Conservation (phyloP, 257 asterid genomes). For the Solanum corneliomulleri region DNA sequence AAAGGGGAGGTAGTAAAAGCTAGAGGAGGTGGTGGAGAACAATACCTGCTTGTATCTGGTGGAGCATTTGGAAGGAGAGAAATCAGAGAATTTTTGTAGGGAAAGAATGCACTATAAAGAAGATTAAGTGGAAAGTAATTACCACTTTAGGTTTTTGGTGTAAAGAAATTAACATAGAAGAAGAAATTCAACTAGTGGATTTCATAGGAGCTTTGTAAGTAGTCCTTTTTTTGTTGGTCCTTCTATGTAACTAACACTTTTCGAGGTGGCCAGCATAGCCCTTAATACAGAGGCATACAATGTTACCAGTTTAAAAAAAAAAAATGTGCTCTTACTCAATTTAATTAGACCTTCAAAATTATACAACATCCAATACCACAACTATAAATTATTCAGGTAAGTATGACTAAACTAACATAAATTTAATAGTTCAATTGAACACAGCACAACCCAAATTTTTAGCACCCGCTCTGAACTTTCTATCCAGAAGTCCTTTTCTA, state of each 20-base stretch:
- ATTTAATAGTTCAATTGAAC: neutral
- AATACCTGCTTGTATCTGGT: neutral
- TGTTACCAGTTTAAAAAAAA: no score
- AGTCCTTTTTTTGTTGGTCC: neutral
- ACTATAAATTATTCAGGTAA: neutral
- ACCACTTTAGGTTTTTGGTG: neutral
- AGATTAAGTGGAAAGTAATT: neutral
- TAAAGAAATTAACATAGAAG: neutral
- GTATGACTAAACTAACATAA: neutral
- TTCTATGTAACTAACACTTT: neutral
- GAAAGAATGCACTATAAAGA: neutral
- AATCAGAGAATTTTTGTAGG: neutral
- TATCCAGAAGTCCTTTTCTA: neutral
- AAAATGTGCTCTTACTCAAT: neutral
- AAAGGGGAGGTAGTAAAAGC: neutral
- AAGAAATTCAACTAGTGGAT: neutral
- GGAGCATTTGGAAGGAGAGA: neutral
- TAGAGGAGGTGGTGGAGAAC: neutral
- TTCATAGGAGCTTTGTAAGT: neutral
- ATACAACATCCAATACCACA: neutral
- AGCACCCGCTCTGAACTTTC: neutral
- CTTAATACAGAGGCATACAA: neutral
- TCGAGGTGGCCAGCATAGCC: neutral
- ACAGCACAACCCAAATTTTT: neutral
- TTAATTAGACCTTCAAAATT: neutral